Percentiles rank a stretch among this genome's conserved stretches.
Conservation (phyloP, 192 early-diverging fungal genomes). For the Rhizophagus sp. region DNA sequence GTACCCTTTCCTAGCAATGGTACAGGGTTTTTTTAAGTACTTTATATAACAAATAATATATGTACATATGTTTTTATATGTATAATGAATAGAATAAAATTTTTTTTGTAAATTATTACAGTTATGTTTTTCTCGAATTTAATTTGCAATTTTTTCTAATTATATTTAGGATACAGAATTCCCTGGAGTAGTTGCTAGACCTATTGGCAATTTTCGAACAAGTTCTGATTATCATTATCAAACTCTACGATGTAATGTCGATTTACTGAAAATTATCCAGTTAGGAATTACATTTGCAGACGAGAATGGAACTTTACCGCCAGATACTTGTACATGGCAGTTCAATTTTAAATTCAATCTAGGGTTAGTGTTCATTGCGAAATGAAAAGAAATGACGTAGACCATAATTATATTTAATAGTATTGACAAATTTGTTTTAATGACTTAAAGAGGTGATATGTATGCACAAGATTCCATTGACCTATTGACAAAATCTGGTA, state of each 20-base stretch:
- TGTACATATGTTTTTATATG: not conserved
- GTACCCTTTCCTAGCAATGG: conserved; percentile 97
- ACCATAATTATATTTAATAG: conserved; percentile 18
- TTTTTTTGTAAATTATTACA: no score
- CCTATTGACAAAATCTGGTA: conserved; percentile 93
- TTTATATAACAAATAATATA: conserved; percentile 20
- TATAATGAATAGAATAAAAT: not conserved
- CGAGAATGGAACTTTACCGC: conserved; percentile 81
- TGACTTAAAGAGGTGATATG: conserved; percentile 80
- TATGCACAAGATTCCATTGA: conserved; percentile 99
- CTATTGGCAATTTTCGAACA: conserved; percentile 95
- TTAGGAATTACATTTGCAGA: conserved; percentile 95
- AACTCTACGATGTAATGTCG: conserved; percentile 96
- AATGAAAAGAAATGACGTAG: not conserved
- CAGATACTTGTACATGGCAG: conserved; percentile 93
- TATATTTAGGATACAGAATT: conserved; percentile 92
- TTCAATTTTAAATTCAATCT: conserved; percentile 99
- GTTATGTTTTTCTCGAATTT: not conserved
- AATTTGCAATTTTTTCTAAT: not conserved
- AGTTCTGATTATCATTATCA: conserved; percentile 99
- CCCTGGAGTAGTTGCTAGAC: conserved; percentile 96
- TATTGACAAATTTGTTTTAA: not conserved
- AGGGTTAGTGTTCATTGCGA: conserved; percentile 49
- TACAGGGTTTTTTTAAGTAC: conserved; percentile 39
- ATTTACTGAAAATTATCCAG: conserved; percentile 97